Conservation (phyloP, 2,329 filamentous ascomycete genomes). For the Cadophora sp. region DNA sequence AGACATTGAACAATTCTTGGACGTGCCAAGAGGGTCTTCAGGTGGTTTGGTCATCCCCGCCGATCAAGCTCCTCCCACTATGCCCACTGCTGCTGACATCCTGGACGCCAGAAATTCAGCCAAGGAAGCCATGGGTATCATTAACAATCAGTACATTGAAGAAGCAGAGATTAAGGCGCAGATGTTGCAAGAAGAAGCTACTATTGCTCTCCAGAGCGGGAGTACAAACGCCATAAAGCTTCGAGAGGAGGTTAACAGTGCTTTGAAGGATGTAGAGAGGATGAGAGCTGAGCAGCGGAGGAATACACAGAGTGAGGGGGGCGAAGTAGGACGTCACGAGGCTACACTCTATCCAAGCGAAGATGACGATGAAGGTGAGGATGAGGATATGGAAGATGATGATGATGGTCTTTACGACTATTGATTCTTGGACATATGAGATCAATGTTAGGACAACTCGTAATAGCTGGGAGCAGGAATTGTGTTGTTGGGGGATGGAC, state of each 20-base stretch:
- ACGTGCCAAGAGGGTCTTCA: no score
- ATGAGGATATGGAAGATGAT: neutral
- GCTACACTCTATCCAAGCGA: neutral
- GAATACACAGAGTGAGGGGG: neutral
- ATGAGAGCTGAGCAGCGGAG: neutral
- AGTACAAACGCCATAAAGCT: neutral
- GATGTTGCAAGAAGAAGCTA: neutral
- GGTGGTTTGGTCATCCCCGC: no score
- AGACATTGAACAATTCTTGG: no score
- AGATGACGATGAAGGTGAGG: neutral
- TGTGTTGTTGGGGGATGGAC: no score
- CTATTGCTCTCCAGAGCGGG: neutral
- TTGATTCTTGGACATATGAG: neutral
- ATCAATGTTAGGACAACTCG: neutral
- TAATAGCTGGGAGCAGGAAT: no score
- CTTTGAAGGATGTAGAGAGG: neutral
- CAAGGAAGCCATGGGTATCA: neutral
- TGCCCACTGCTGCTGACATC: neutral
- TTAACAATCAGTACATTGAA: neutral
- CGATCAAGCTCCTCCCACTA: neutral
- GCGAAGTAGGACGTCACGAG: neutral
- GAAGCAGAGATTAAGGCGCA: neutral
- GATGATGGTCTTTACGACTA: neutral
- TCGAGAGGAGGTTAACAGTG: neutral
- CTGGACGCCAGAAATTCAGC: neutral